A percentile compares a stretch with the other conserved stretches of the same genome.
These are phyloP conservation scores for Pilatotrama ljubarskyi DNA, from an alignment of 768 basidiomycete genomes.

Conservation along the genomic window DNA sequence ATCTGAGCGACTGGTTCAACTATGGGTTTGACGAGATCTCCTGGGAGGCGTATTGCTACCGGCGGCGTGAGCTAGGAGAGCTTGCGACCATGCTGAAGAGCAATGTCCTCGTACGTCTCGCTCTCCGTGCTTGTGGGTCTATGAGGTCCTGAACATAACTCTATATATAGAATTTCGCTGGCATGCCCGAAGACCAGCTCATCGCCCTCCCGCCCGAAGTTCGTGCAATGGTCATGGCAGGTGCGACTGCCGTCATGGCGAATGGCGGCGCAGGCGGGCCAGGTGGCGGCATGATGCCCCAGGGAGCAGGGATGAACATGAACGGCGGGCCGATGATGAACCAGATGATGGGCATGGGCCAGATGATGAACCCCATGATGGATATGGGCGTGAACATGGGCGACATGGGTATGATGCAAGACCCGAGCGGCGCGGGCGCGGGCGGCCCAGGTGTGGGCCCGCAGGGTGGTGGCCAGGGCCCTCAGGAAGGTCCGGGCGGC, in stretches of 20 bases:
- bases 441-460: conserved; percentile 24
- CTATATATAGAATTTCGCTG: conserved; percentile 65
- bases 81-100: conserved; percentile 78
- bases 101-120: conserved; percentile 72
- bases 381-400: conserved; percentile 64
- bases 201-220: conserved; percentile 77
- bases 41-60: conserved; percentile 91
- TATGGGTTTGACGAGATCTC: conserved; percentile 98
- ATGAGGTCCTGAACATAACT: conserved; percentile 13
- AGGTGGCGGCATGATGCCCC: conserved; percentile 37
- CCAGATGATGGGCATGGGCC: conserved; percentile 35
- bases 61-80: conserved; percentile 79
- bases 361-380: conserved; percentile 71
- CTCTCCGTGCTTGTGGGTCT: background rate
- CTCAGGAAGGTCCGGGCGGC: conserved; percentile 31
- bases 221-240: conserved; percentile 85
- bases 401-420: conserved; percentile 47
- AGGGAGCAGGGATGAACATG: conserved; percentile 32
- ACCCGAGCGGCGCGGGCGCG: conserved; percentile 22
- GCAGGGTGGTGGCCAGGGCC: conserved; percentile 23
- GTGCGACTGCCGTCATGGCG: conserved; percentile 76
- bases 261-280: conserved; percentile 48
- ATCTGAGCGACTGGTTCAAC: conserved; percentile 98
- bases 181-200: conserved; percentile 81
- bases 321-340: conserved; percentile 39